Base-by-base conservation (phyloP, 768 basidiomycete genomes). In the Pulveroboletus sp. region DNA sequence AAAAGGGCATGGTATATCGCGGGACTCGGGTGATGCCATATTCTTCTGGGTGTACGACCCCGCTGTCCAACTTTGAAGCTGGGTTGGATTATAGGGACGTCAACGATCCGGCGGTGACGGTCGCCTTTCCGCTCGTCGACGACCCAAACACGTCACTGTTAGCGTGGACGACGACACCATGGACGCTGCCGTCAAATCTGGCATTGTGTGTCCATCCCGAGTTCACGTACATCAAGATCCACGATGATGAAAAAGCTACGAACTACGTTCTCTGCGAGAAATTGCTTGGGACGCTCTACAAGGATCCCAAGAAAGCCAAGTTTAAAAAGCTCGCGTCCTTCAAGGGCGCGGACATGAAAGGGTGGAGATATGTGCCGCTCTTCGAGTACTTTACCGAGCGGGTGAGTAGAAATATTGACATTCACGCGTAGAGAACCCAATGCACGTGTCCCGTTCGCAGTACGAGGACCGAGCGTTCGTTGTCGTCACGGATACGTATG, bases 151-250 rank as follows among this genome's bases (percentile, higher is more conserved):
- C 94, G 16, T 84, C 89, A 2, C 73, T 99, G 17, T 73, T 99
- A 24, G 95, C 95, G 4, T 99, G 96, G 96, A 99, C 96, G 16
- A 99, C 96, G 16, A 99, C 96, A 0, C 96, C 96, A 0, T 99
- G 94, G 93, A 98, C 96, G 0, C 75, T 98, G 5, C 96, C 95
- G 2, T 93, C 93, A 38, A 99, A 99, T 70, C 77, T 99, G 26
- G 92, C 81, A 0, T 79, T 99, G 43, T 98, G 96, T 60, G 95
- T 97, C 7, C 90, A 99, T 70, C 96, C 96, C 17, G 90, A 94
- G 56, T 93, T 86, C 64, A 92, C 82, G 26, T 99, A 99, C 68
- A 76, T 98, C 79, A 98, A 98, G 70, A 94, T 99, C 57, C 85
- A 92, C 69, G 96, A 99, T 63, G 76, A 86, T 54, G 86, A 91